Conservation (phyloP, 2,329 filamentous ascomycete genomes). For the Fusarium oligoseptatum region DNA sequence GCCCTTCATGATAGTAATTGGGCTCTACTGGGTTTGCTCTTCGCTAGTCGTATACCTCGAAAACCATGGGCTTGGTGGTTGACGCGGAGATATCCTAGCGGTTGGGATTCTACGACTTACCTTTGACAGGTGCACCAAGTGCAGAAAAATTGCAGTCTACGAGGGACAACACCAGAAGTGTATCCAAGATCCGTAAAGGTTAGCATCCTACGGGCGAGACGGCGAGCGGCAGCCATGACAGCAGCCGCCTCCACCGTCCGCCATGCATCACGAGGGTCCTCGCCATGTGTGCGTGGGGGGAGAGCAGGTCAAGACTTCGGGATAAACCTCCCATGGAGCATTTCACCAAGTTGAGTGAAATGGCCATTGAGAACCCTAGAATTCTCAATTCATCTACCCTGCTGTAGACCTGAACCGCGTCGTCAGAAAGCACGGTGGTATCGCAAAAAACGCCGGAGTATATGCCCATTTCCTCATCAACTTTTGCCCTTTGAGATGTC, state of each 20-base stretch:
- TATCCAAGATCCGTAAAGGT: slow-evolving; percentile 13
- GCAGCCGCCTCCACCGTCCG: slow-evolving; percentile 14
- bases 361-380: slow-evolving; percentile 75
- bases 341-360: slow-evolving; percentile 76
- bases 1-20: slow-evolving; percentile 62
- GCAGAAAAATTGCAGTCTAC: slow-evolving; percentile 35
- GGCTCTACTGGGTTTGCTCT: slow-evolving; percentile 72
- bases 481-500: slow-evolving; percentile 42
- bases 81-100: slow-evolving; percentile 93
- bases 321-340: slow-evolving; percentile 82
- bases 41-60: slow-evolving; percentile 95
- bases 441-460: slow-evolving; percentile 56
- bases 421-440: slow-evolving; percentile 45
- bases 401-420: slow-evolving; percentile 51
- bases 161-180: slow-evolving; percentile 17
- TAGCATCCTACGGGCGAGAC: slow-evolving; percentile 33
- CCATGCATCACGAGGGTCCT: slow-evolving; percentile 32
- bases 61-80: slow-evolving; percentile 79
- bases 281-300: slow-evolving; percentile 30
- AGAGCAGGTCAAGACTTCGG: slow-evolving; percentile 67
- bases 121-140: slow-evolving; percentile 20
- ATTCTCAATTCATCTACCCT: slow-evolving; percentile 61
- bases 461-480: slow-evolving; percentile 54
- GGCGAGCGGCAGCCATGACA: not conserved
- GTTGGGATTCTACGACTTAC: slow-evolving; percentile 48